These are phyloP conservation scores for Zizania palustris DNA, from an alignment of 202 grass and related monocot species.

Conservation along the genomic window DNA sequence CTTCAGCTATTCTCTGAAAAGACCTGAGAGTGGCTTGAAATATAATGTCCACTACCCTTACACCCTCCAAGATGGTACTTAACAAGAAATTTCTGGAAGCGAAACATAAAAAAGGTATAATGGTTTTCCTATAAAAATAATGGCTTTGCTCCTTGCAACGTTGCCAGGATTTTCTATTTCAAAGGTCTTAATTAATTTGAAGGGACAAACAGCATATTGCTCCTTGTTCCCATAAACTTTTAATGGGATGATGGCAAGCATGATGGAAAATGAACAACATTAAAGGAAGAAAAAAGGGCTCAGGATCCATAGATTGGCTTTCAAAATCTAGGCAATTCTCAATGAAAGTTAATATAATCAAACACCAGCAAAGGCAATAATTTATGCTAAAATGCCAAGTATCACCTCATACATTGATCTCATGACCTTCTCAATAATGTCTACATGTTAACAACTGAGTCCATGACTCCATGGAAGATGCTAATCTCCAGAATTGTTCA, in stretches of 20 bases:
- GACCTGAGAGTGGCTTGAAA: slow-evolving; percentile 2
- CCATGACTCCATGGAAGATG: slow-evolving; percentile 47
- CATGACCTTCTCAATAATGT: slow-evolving; percentile 42
- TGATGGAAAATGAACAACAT: neutral
- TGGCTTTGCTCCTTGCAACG: neutral
- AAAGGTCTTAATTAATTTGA: neutral
- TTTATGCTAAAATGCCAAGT: slow-evolving; percentile 2
- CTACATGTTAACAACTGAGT: slow-evolving; percentile 35
- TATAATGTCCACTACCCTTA: neutral
- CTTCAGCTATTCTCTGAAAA: neutral
- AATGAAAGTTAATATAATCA: neutral
- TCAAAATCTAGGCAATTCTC: slow-evolving; percentile 4
- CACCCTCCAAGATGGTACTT: slow-evolving; percentile 2
- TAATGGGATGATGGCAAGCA: neutral
- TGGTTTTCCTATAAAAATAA: neutral
- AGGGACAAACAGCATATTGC: neutral
- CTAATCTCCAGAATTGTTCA: slow-evolving; percentile 43
- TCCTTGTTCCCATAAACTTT: neutral
- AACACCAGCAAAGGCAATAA: slow-evolving; percentile 10
- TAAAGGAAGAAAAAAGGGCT: neutral
- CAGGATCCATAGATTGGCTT: neutral
- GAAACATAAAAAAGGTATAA: neutral
- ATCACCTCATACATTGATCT: slow-evolving; percentile 30
- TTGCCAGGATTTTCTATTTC: neutral
- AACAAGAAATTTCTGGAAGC: slow-evolving; percentile 12